Percentiles rank a stretch among this genome's conserved stretches.
Conservation (phyloP, 768 basidiomycete species). For the Panaeolus cyanescens region DNA sequence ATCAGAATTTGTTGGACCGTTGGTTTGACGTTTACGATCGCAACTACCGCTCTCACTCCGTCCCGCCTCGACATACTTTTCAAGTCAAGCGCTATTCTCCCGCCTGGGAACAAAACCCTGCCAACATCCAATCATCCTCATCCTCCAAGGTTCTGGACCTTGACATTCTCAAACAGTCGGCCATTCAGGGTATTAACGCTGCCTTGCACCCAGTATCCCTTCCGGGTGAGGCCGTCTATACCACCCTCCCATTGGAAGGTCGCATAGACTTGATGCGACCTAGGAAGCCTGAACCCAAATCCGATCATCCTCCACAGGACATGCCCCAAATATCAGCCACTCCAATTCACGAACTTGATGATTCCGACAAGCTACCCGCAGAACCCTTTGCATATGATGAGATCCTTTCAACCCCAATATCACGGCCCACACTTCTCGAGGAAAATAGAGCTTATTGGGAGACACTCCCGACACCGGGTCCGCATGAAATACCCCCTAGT, state of each 20-base stretch:
- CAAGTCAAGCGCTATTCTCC: constrained; percentile 69
- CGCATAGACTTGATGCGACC: constrained; percentile 87
- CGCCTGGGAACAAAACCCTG: constrained; percentile 64
- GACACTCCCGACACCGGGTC: constrained; percentile 61
- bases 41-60: constrained; percentile 69
- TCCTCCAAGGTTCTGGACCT: constrained; percentile 44
- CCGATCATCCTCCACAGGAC: constrained; percentile 11
- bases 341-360: constrained; percentile 12
- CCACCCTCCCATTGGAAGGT: constrained; percentile 82
- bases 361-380: constrained; percentile 17
- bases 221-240: constrained; percentile 70
- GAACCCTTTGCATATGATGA: constrained; percentile 26
- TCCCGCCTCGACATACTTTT: constrained; percentile 48
- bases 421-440: constrained; percentile 29
- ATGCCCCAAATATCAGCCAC: constrained; percentile 6
- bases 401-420: constrained; percentile 39
- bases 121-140: constrained; percentile 16
- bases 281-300: constrained; percentile 21
- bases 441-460: constrained; percentile 40
- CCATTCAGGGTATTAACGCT: constrained; percentile 56
- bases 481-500: constrained; percentile 62
- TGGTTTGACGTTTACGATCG: constrained; percentile 93
- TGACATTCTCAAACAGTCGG: constrained; percentile 63
- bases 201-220: constrained; percentile 18
- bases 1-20: constrained; percentile 78